These are phyloP conservation scores for Adenanthera pavonina DNA, from an alignment of 306 rosid genomes.

Conservation along the genomic window DNA sequence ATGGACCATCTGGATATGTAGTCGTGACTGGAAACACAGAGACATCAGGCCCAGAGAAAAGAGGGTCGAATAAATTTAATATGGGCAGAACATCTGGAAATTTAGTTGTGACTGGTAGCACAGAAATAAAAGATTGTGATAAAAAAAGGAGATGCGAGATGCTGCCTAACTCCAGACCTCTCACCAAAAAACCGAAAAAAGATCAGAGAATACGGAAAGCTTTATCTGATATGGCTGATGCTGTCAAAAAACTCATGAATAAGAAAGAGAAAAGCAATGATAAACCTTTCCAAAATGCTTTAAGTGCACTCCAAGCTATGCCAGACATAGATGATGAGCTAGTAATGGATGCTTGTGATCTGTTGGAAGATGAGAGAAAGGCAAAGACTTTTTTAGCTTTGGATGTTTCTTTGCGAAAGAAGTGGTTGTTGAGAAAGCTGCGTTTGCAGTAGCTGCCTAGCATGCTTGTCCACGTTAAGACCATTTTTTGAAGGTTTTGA, in stretches of 20 bases:
- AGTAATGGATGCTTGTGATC: slow-evolving; percentile 75
- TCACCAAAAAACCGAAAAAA: slow-evolving; percentile 42
- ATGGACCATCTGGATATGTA: slow-evolving; percentile 29
- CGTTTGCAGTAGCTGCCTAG: slow-evolving; percentile 39
- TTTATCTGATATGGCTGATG: slow-evolving; percentile 62
- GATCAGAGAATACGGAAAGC: slow-evolving; percentile 52
- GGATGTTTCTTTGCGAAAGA: slow-evolving; percentile 61
- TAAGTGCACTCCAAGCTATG: slow-evolving; percentile 69
- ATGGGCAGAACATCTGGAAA: slow-evolving; percentile 34
- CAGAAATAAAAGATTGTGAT: slow-evolving; percentile 26
- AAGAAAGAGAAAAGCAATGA: slow-evolving; percentile 42
- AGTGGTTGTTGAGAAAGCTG: slow-evolving; percentile 80
- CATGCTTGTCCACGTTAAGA: neutral
- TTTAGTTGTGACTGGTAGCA: slow-evolving; percentile 32
- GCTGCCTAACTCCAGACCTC: slow-evolving; percentile 22
- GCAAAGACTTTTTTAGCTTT: slow-evolving; percentile 72
- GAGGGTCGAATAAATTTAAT: slow-evolving; percentile 18
- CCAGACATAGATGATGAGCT: slow-evolving; percentile 75
- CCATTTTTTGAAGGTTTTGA: neutral
- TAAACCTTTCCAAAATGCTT: slow-evolving; percentile 55
- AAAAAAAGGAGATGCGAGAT: slow-evolving; percentile 45
- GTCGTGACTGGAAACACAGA: slow-evolving; percentile 30
- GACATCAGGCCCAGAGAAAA: slow-evolving; percentile 36
- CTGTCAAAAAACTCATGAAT: slow-evolving; percentile 56
- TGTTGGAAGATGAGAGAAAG: slow-evolving; percentile 72